Base-by-base conservation (phyloP, 306 rosid genomes). In the Fragaria nilgerrensis region DNA sequence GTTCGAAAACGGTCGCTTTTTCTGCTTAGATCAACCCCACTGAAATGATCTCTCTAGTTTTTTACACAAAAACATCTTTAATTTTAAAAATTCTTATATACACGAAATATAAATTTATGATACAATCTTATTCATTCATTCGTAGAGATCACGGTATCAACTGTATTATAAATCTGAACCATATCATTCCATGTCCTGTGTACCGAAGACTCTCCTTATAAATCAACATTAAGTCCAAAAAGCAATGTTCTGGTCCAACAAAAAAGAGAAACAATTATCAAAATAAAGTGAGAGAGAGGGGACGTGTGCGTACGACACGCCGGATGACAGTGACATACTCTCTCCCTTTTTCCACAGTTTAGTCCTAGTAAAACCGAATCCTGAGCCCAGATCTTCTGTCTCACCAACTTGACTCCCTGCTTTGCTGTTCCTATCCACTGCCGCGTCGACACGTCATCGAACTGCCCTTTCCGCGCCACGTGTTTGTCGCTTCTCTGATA, bases 231-330 rank as follows among this genome's bases (percentile, higher is more conserved):
- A 32, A 4, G 3, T 32, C 43, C 43, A 39, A 39, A 41, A 55
- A 8, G 29, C 4, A 55, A 55, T 32, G 36, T 3, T 13, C 63
- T 9, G 63, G 14, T 50, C 65, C 34, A 23, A 58, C 13, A 22
- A 22, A 58, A 1, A 58, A 23, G 2, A 58, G 32, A 58, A 2
- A 20, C 44, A 9, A 43, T 43, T 43, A n/a, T 55, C 3, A 12
- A 59, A 7, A 29, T 29, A 29, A 29, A 29, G 32, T 29, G 32
- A 29, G 32, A 5, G 62, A 65, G 53, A 76, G 73, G 63, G 2
- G 79, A 62, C 79, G 83, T 81, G 79, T 73, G 80, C 75, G 75
- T 45, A 73, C 70, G 84, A 68, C 75, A 76, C 19, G 55, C 55
- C 55, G 65, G 34, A 36, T 59, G 69, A 58, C 32, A 43, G 15